Evolutionary conservation across 2,329 filamentous ascomycete genomes (phyloP).

Genomic region (Fusarium decemcellulare): DNA sequence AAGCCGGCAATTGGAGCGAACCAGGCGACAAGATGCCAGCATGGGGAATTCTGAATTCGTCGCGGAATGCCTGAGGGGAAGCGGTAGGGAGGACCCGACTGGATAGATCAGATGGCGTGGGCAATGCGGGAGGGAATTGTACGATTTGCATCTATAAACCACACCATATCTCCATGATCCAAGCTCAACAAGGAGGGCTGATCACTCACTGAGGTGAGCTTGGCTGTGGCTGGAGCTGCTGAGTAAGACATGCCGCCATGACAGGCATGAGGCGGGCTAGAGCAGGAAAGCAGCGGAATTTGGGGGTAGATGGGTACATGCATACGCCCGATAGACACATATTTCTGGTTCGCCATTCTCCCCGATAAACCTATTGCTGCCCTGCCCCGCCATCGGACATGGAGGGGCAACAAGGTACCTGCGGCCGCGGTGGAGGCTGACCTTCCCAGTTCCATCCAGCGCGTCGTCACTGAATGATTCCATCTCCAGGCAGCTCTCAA

Average conservation of each 20-base stretch:
- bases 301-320: neutral
- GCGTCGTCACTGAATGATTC: slow-evolving; percentile 42
- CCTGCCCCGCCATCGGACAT: slow-evolving; percentile 38
- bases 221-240: slow-evolving; percentile 2
- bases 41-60: neutral
- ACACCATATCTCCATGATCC: slow-evolving; percentile 39
- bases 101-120: slow-evolving; percentile 29
- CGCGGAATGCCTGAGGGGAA: slow-evolving; percentile 16
- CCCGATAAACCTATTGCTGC: slow-evolving; percentile 22
- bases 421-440: slow-evolving; percentile 8
- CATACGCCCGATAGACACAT: slow-evolving; percentile 23
- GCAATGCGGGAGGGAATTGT: slow-evolving; percentile 31
- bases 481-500: slow-evolving; percentile 33
- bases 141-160: slow-evolving; percentile 38
- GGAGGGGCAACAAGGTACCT: slow-evolving; percentile 44
- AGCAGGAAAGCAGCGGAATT: neutral
- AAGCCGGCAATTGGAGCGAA: slow-evolving; percentile 22
- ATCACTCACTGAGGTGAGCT: neutral
- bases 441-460: neutral
- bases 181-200: slow-evolving; percentile 17
- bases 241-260: neutral
- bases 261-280: neutral
- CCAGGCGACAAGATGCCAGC: slow-evolving; percentile 1
- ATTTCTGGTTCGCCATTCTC: too few relatives aligned
- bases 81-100: slow-evolving; percentile 18